Evolutionary conservation across 1,284 basidiomycete genomes (phyloP), one percentile per base, ranked within the genome.

Genomic region (Sphaerobolus stellatus): DNA sequence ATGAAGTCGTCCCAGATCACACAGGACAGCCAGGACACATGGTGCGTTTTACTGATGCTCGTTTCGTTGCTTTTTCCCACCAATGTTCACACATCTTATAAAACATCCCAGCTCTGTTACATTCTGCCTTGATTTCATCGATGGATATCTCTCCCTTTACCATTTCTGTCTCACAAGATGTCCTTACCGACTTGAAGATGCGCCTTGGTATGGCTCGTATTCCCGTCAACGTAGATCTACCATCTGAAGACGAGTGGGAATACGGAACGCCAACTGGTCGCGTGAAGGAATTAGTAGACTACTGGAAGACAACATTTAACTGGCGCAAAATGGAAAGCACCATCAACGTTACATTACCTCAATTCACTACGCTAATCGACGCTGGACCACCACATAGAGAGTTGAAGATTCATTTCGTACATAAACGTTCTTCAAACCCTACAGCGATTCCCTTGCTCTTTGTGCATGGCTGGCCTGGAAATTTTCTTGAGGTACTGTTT

Each of bases 341-440:
- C 5, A 41, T 56, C 2, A 56, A 56, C 20, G 43, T 31, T 20
- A 38, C 29, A 4, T 45, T 56, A 18, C 25, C 48, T n/a, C 54
- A 56, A 34, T 56, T 27, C n/a, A 51, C 48, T 8, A 8, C 38
- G 7, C 36, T 27, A 16, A 38, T 51, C 30, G 49, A 50, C 14
- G 49, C 48, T 16, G n/a, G n/a, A n/a, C n/a, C n/a, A n/a, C n/a
- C n/a, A n/a, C 40, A 34, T 34, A 48, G 46, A 11, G 45, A 33
- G 5, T 40, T 56, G 48, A 56, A 56, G 20, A 53, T 57, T 20
- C 56, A 57, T 40, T 56, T 56, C 40, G 50, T 56, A 16, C 55
- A 56, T 31, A 13, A 53, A 33, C 40, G 28, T 24, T 46, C 41
- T n/a, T 11, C 8, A 13, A 30, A 20, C 11, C 27, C 22, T 18